Base-by-base conservation (phyloP, 2,329 filamentous ascomycete genomes). In the Phoma sp. region DNA sequence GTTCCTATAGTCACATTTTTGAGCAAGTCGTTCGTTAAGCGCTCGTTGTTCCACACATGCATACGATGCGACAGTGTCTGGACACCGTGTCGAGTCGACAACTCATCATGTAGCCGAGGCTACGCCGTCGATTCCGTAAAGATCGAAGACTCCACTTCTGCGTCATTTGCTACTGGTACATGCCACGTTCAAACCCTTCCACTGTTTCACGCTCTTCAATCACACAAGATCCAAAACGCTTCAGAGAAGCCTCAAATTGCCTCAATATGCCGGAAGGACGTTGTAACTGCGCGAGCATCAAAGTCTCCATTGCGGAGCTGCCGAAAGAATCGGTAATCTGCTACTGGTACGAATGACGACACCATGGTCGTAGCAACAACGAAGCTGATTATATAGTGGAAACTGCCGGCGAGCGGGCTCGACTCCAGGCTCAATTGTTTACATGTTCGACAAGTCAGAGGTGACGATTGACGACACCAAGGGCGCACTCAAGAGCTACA, bases 251-350 rank as follows among this genome's bases (percentile, higher is more conserved):
- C 32, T 36, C 24, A 17, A 8, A 52, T 15, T 2, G 13, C 7
- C 13, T 19, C 40, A 58, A 19, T 0, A 71, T 71, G 68, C 41
- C 57, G 6, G 58, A 69, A 55, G 71, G 70, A 51, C 67, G 61
- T 45, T 74, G 68, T 57, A 74, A 74, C 43, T 74, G 69, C 58
- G 60, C 50, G 17, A 57, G 58, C 39, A 70, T 73, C 47, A 70
- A 55, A 10, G 64, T 74, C 31, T 58, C 54, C 6, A 52, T 72
- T n/a, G 43, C 66, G 4, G 40, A 57, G n/a, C 15, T 68, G 15
- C 70, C 65, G 0, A 48, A 60, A 9, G 31, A 64, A n/a, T 65
- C 67, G 2, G 44, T 46, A 0, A 58, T 74, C 15, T 73, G 71
- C 58, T 72, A 71, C 49, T 74, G 71, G 70, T 72, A 57, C 24